These are phyloP conservation scores for Teunomyces cretensis DNA, from an alignment of 805 yeast genomes.

Conservation along the genomic window DNA sequence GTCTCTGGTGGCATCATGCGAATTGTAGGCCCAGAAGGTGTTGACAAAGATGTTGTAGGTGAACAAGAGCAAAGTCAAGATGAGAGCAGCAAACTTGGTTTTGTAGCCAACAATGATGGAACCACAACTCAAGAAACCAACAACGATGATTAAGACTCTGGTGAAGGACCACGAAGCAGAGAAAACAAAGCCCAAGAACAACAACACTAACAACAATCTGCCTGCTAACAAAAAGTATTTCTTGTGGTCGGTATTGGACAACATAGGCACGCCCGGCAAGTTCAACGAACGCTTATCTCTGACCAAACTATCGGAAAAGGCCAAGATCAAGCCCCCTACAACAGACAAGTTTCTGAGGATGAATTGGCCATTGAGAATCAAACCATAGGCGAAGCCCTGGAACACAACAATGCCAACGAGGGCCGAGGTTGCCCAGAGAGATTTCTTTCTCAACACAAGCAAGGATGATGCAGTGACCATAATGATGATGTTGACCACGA, in stretches of 20 bases:
- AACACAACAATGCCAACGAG: slow-evolving; percentile 68
- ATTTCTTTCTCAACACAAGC: slow-evolving; percentile 66
- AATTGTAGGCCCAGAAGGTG: slow-evolving; percentile 82
- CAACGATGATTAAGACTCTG: slow-evolving; percentile 60
- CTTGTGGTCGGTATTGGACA: slow-evolving; percentile 66
- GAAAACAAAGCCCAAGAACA: slow-evolving; percentile 82
- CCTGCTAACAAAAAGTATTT: slow-evolving; percentile 86
- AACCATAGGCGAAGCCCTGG: slow-evolving; percentile 88
- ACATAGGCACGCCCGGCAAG: slow-evolving; percentile 76
- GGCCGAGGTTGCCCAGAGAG: slow-evolving; percentile 67
- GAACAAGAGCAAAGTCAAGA: slow-evolving; percentile 66
- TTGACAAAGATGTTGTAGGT: slow-evolving; percentile 77
- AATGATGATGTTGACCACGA: slow-evolving; percentile 58
- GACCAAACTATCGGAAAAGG: slow-evolving; percentile 81
- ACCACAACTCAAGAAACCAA: slow-evolving; percentile 69
- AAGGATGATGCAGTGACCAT: slow-evolving; percentile 76
- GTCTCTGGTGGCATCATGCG: slow-evolving; percentile 78
- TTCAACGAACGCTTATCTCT: slow-evolving; percentile 65
- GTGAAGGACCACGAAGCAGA: slow-evolving; percentile 71
- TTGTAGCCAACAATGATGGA: slow-evolving; percentile 90
- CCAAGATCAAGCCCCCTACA: slow-evolving; percentile 87
- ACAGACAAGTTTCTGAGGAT: slow-evolving; percentile 85
- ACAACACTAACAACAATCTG: slow-evolving; percentile 76
- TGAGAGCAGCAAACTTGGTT: slow-evolving; percentile 81
- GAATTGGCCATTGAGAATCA: slow-evolving; percentile 76